Evolutionary conservation across 2,329 filamentous ascomycete genomes (phyloP).

Genomic region (Stemphylium beticola): DNA sequence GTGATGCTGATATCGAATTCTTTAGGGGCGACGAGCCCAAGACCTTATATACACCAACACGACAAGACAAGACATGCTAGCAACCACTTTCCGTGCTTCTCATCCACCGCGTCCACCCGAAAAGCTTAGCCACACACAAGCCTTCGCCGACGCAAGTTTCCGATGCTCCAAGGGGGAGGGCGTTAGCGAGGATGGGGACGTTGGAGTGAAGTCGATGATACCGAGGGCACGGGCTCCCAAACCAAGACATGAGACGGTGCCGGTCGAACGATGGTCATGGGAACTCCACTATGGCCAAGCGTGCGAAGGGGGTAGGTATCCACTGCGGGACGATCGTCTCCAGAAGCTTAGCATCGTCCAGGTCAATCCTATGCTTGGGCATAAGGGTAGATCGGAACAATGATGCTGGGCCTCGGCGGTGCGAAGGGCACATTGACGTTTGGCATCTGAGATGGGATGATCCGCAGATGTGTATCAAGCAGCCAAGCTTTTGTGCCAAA

Average conservation of each 20-base stretch:
- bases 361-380: constrained; percentile 4
- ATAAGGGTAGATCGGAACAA: constrained; percentile 23
- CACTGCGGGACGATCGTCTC: constrained; percentile 30
- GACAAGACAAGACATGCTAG: no score
- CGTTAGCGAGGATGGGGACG: constrained; percentile 4
- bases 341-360: constrained; percentile 16
- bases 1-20: constrained; percentile 32
- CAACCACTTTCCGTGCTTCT: background rate
- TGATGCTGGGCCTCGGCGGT: constrained; percentile 18
- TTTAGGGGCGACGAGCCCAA: constrained; percentile 14
- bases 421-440: constrained; percentile 38
- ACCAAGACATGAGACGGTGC: constrained; percentile 32
- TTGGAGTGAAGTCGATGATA: constrained; percentile 28
- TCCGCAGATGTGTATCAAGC: constrained; percentile 33
- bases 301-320: constrained; percentile 17
- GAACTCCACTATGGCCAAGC: constrained; percentile 11
- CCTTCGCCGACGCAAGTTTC: constrained; percentile 24
- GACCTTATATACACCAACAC: constrained; percentile 37
- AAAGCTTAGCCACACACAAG: constrained; percentile 44
- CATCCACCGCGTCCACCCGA: background rate
- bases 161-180: constrained; percentile 8
- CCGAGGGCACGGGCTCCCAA: constrained; percentile 21
- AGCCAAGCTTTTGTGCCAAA: constrained; percentile 27
- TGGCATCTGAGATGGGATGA: constrained; percentile 32
- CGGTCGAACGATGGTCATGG: constrained; percentile 34